Evolutionary conservation across 1,284 basidiomycete genomes (phyloP).

Genomic region (Lignosus rhinocerotis): DNA sequence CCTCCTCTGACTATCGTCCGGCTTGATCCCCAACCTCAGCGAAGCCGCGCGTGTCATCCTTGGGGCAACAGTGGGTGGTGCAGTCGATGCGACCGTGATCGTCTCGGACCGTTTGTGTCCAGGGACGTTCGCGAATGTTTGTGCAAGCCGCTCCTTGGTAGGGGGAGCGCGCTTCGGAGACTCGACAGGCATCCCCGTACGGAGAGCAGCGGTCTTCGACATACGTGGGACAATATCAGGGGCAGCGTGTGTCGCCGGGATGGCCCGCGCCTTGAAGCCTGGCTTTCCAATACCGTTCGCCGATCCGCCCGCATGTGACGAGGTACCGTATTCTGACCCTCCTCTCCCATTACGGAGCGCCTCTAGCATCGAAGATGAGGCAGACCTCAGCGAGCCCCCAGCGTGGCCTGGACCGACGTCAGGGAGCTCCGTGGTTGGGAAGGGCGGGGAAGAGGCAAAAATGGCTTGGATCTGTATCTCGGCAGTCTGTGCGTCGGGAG

Average conservation of each 20-base stretch:
- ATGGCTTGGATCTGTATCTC: constrained; percentile 75
- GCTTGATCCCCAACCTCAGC: constrained; percentile 53
- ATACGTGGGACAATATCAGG: constrained; percentile 79
- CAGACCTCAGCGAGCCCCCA: constrained; percentile 44
- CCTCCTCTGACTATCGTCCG: constrained; percentile 24
- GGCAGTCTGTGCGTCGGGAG: constrained; percentile 59
- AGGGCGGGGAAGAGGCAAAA: constrained; percentile 78
- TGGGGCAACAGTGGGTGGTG: constrained; percentile 69
- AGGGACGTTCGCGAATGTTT: constrained; percentile 73
- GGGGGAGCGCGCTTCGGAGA: constrained; percentile 46
- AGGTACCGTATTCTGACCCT: constrained; percentile 40
- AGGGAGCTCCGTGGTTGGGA: constrained; percentile 66
- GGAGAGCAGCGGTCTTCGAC: constrained; percentile 75
- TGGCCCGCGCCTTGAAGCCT: constrained; percentile 68
- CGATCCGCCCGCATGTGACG: constrained; percentile 44
- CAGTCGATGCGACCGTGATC: constrained; percentile 72
- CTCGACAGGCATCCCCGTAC: constrained; percentile 51
- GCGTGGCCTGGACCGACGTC: constrained; percentile 33
- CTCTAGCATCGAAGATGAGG: constrained; percentile 47
- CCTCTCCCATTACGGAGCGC: constrained; percentile 42
- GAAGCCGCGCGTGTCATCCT: constrained; percentile 74
- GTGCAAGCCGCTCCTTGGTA: constrained; percentile 57
- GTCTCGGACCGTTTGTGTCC: constrained; percentile 71
- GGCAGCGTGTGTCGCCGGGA: constrained; percentile 58
- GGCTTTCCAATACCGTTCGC: constrained; percentile 42